phyloP scores from a whole-genome alignment of 2,329 filamentous ascomycete species.

The Tolypocladium album region DNA sequence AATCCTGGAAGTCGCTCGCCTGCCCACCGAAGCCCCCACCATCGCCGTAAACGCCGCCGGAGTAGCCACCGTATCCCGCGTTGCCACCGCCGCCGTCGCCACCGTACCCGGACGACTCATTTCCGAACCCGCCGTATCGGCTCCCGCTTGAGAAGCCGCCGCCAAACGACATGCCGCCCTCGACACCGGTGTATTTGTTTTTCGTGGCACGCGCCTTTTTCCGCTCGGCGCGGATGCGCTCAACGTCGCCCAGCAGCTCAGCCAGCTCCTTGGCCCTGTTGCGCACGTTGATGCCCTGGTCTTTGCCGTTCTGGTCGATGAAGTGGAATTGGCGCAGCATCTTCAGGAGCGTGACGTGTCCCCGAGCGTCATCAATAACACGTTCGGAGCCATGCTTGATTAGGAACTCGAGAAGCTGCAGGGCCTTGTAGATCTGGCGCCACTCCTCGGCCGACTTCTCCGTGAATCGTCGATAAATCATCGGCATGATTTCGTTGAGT shows the following conservation, averaged over 20 bases:
- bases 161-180: conserved; percentile 61
- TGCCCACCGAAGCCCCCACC: conserved; percentile 87
- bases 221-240: conserved; percentile 66
- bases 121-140: conserved; percentile 86
- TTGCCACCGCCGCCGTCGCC: conserved; percentile 27
- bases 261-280: conserved; percentile 93
- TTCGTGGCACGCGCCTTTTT: conserved; percentile 88
- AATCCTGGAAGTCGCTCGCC: conserved; percentile 58
- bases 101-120: conserved; percentile 65
- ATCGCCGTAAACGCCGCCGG: conserved; percentile 80
- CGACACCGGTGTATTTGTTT: conserved; percentile 92
- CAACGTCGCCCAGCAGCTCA: conserved; percentile 87
- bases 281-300: conserved; percentile 94
- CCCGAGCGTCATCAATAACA: conserved; percentile 92
- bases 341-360: conserved; percentile 88
- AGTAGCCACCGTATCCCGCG: conserved; percentile 46
- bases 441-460: conserved; percentile 98
- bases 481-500: conserved; percentile 98
- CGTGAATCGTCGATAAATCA: conserved; percentile 99
- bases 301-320: conserved; percentile 93
- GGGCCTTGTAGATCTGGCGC: conserved; percentile 97
- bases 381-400: conserved; percentile 97
- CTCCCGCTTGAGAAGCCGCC: conserved; percentile 41
- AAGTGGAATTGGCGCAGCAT: conserved; percentile 98
- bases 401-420: conserved; percentile 92